Evolutionary conservation across 2,329 filamentous ascomycete species (phyloP), one percentile per base, ranked within the genome.

Genomic region (Cytospora chrysosperma): DNA sequence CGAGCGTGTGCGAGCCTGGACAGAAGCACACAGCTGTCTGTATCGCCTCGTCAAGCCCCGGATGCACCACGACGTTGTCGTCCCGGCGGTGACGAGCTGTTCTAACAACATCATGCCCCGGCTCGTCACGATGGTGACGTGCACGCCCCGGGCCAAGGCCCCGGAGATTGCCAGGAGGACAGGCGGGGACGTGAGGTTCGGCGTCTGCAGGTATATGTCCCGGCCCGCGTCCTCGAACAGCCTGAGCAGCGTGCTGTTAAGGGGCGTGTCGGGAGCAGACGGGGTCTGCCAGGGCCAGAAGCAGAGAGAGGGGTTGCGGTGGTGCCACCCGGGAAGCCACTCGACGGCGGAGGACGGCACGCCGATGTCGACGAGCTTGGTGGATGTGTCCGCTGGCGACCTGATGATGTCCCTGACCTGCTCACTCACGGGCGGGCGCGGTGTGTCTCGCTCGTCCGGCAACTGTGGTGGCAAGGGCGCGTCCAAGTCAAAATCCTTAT

Each of bases 21-120:
- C 17, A 2, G 10, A 8, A 3, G 13, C 27, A 49, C 54, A 27
- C n/a, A 67, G 47, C 15, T 30, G 30, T 13, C 2, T 73, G 69
- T 91, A 88, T 27, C 79, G 77, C 52, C 80, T 81, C 3, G 88
- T 78, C 10, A 94, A 78, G 53, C 77, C 81, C 30, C 76, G 79
- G 5, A 95, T 71, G 65, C 88, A 90, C 66, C 84, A 79, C 0
- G 85, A 80, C 0, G 91, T 94, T 0, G 88, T 91, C 0, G 88
- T 93, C 0, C 89, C 89, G 0, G 90, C 88, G 0, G 91, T 95
- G 27, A 92, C 78, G n/a, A 95, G 78, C 73, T 96, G 92, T 75
- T 96, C 92, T 32, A 91, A 75, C 19, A 90, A 72, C 90, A 93
- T 93, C 80, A 93, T 87, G 17, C 79, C 78, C 64, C 82, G 82